A percentile compares a stretch with the other conserved stretches of the same genome.
phyloP scores from a whole-genome alignment of 1,139 yeast species.

The Kodamaea sp. region DNA sequence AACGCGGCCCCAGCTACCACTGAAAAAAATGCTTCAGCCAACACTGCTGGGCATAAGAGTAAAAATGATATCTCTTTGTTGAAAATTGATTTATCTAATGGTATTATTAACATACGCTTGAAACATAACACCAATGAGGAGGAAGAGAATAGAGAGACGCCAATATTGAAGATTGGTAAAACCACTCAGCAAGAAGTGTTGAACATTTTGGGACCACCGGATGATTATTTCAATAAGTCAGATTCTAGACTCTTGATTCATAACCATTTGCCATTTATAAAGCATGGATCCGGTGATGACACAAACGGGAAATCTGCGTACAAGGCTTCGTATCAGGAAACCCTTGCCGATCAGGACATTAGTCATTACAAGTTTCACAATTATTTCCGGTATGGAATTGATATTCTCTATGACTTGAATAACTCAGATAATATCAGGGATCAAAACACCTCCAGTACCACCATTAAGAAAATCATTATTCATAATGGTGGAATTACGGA shows the following conservation, averaged over 20 bases:
- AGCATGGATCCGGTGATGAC: slow-evolving; percentile 3
- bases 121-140: not conserved
- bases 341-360: slow-evolving; percentile 14
- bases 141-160: not conserved
- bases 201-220: slow-evolving; percentile 56
- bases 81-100: slow-evolving; percentile 4
- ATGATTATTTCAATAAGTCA: slow-evolving; percentile 50
- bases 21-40: not conserved
- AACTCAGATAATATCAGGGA: slow-evolving; percentile 14
- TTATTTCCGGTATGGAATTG: slow-evolving; percentile 55
- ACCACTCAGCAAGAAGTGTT: slow-evolving; percentile 54
- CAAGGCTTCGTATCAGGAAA: not conserved
- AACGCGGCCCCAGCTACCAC: not conserved
- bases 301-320: not conserved
- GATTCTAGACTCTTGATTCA: slow-evolving; percentile 48
- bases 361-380: slow-evolving; percentile 51
- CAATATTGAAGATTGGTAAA: slow-evolving; percentile 29
- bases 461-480: slow-evolving; percentile 43
- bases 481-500: slow-evolving; percentile 55
- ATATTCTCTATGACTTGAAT: slow-evolving; percentile 49
- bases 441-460: slow-evolving; percentile 23
- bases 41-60: not conserved
- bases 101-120: slow-evolving; percentile 1
- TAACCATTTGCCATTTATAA: slow-evolving; percentile 14
- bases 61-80: slow-evolving; percentile 4